Conservation (phyloP, 108 stramenopile genomes). For the Thalassiosira profunda region DNA sequence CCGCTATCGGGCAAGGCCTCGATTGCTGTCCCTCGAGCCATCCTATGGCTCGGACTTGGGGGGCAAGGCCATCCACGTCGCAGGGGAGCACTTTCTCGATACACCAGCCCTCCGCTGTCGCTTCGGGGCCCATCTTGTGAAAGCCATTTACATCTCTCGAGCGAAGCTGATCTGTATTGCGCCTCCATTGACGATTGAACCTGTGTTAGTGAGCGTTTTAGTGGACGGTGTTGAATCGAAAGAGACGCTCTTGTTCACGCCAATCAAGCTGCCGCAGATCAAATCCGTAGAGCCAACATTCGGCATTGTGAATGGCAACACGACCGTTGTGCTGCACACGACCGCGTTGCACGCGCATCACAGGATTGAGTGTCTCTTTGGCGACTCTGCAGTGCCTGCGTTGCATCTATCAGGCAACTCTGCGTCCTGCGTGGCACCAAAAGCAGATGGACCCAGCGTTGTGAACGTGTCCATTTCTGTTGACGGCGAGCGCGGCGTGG, state of each 20-base stretch:
- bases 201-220: constrained; percentile 15
- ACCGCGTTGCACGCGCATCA: constrained; percentile 12
- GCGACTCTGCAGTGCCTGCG: constrained; percentile 18
- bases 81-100: constrained; percentile 37
- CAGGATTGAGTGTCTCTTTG: constrained; percentile 33
- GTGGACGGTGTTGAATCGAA: constrained; percentile 17
- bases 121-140: constrained; percentile 22
- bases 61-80: constrained; percentile 35
- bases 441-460: background rate
- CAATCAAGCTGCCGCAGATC: constrained; percentile 33
- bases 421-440: constrained; percentile 15
- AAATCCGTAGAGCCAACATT: constrained; percentile 20
- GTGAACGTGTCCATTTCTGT: constrained; percentile 35
- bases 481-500: constrained; percentile 26
- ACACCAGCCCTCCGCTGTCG: constrained; percentile 8
- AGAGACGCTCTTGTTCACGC: constrained; percentile 21
- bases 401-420: constrained; percentile 13
- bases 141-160: constrained; percentile 33
- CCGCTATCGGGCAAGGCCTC: constrained; percentile 35
- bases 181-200: constrained; percentile 9
- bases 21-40: constrained; percentile 28
- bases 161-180: constrained; percentile 18
- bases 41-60: constrained; percentile 39
- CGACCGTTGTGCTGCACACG: constrained; percentile 25
- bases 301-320: constrained; percentile 12